phyloP scores from a whole-genome alignment of 176 grass and related monocot species.

The Otatea glauca region DNA sequence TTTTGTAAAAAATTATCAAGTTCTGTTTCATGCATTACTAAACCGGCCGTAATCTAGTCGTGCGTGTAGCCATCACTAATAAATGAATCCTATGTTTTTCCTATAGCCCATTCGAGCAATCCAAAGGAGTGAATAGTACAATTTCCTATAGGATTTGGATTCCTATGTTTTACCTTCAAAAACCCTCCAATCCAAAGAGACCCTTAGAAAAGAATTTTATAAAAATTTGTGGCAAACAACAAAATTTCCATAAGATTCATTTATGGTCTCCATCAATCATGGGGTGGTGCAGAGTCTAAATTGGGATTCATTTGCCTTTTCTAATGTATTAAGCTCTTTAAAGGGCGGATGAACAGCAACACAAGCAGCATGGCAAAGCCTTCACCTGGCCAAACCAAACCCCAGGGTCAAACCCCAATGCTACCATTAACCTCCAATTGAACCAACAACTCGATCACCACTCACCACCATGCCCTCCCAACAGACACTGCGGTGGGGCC shows the following conservation, averaged over 20 bases:
- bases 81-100: too few relatives aligned
- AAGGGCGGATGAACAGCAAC: background rate
- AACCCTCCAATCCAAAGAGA: too few relatives aligned
- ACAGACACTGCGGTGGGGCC: background rate
- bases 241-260: background rate
- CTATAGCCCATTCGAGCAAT: too few relatives aligned
- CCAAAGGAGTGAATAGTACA: too few relatives aligned
- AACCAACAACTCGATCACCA: background rate
- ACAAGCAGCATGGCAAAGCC: background rate
- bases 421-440: background rate
- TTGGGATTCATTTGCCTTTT: background rate
- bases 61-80: background rate
- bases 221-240: background rate
- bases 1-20: too few relatives aligned
- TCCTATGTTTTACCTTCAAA: too few relatives aligned
- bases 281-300: background rate
- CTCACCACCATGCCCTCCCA: background rate
- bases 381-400: background rate
- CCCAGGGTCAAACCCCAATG: background rate
- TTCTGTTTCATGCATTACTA: too few relatives aligned
- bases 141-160: too few relatives aligned
- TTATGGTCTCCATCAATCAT: background rate
- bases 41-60: background rate
- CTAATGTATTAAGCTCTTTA: background rate
- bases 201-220: too few relatives aligned